Evolutionary conservation across 73 alveolate genomes (phyloP), one percentile per base, ranked within the genome.

Genomic region (Uronychia setigera): DNA sequence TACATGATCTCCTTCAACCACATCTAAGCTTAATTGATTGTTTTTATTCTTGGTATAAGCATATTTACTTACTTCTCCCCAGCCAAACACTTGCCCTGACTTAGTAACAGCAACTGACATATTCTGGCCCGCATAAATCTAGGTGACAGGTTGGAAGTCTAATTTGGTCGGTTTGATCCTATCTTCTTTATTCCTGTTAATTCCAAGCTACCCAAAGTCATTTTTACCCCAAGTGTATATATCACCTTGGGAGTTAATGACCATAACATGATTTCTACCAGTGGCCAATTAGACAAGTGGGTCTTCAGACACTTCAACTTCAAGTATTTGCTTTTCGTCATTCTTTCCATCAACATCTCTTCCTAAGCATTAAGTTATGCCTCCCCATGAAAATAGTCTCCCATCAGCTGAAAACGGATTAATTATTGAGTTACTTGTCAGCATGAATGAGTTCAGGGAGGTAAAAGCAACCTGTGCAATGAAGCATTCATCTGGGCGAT

Each of bases 161-260:
- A 46, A 11, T 19, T 46, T 46, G 67, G 67, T 46, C 19, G 67
- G 67, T 5, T 5, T 46, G 67, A 46, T 46, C 19, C 13, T 79
- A 30, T 33, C 32, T 31, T 19, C 27, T 79, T 46, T 46, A 19
- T 19, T 46, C n/a, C 67, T 5, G 77, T 80, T 83, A 11, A 87
- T 87, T 29, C 96, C 98, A 0, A 93, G 94, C 91, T 93, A 92
- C 31, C 95, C 96, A 59, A 58, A 76, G 87, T 93, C 98, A 35
- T 93, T 93, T 92, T 91, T 91, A 35, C 98, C 98, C 98, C 98
- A 93, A 0, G 95, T 77, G 58, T 82, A 91, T 0, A 93, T 88
- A 9, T 91, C 76, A 26, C 98, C 98, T 75, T 88, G 79, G 25
- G 87, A 80, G 59, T 92, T 87, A 31, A 93, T 90, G 0, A 96